Evolutionary conservation across 148 eudicot species (phyloP), one percentile per base, ranked within the genome.

Genomic region (Cornus suecica): DNA sequence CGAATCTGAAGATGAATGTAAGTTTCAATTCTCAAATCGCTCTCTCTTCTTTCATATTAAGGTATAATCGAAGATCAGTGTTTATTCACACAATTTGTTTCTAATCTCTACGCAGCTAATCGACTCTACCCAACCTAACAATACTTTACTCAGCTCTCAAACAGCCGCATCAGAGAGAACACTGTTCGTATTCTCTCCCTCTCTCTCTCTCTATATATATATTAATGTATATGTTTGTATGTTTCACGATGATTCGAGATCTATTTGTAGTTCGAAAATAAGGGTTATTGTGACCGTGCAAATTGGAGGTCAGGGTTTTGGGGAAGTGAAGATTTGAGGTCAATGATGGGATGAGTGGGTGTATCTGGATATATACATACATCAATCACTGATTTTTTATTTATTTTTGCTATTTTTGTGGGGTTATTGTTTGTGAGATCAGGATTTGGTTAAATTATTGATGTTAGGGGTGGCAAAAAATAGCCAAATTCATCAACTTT

Each of bases 161-260:
- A 48, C 20, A 13, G 67, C 68, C 23, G 76, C 76, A 32, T 61
- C 68, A 73, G 76, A 73, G 54, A 37, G 76, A 37, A 73, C 76
- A 8, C 76, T 32, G 76, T 73, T 60, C n/a, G 76, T 31, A 56
- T n/a, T n/a, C 32, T 37, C 27, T 61, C 45, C 6, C 62, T 48
- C 32, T 70, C 61, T 48, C 60, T 48, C 34, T 48, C 41, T 66
- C 31, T 18, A 32, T 30, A 66, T 22, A 66, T 65, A 28, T 29
- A 27, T 20, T n/a, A n/a, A 22, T 23, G 6, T 18, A 16, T 24
- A 60, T 20, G 26, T 8, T 2, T 11, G 23, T 60, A 1, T n/a
- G n/a, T 26, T 14, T 28, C 54, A 48, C 20, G 54, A 13, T 1
- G 54, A 16, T 48, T 48, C 13, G 20, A 48, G 20, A 48, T 48